Conservation (phyloP, 768 basidiomycete genomes). For the Panaeolus papilionaceus region DNA sequence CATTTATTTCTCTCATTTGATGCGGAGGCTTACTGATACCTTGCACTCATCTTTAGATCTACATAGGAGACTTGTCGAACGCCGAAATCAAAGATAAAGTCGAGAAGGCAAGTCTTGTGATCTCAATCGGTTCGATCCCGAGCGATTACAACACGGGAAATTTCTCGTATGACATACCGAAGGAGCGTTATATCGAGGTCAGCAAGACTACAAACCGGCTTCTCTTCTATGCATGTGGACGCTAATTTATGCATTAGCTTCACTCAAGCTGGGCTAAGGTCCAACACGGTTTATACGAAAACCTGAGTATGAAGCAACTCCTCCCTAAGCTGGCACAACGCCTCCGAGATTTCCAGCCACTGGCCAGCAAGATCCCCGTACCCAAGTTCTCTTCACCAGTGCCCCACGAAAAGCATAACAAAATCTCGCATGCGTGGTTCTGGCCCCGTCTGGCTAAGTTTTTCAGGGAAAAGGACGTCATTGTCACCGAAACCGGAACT, state of each 20-base stretch:
- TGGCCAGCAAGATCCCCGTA: slow-evolving; percentile 48
- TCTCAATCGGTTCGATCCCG: slow-evolving; percentile 71
- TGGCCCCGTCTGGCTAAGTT: slow-evolving; percentile 80
- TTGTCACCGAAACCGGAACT: slow-evolving; percentile 86
- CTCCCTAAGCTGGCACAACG: slow-evolving; percentile 68
- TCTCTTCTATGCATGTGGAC: neutral
- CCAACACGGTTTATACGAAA: slow-evolving; percentile 62
- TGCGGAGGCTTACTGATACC: neutral
- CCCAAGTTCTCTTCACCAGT: slow-evolving; percentile 45
- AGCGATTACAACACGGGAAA: slow-evolving; percentile 88
- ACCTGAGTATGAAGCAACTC: slow-evolving; percentile 74
- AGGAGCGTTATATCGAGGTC: slow-evolving; percentile 64
- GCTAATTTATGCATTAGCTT: slow-evolving; percentile 45
- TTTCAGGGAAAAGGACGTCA: slow-evolving; percentile 72
- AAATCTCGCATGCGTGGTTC: slow-evolving; percentile 77
- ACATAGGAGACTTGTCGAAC: slow-evolving; percentile 70
- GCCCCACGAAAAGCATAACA: slow-evolving; percentile 51
- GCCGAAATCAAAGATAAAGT: slow-evolving; percentile 70
- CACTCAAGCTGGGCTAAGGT: slow-evolving; percentile 75
- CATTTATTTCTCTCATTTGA: neutral
- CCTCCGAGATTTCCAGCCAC: slow-evolving; percentile 44
- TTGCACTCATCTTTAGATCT: slow-evolving; percentile 52
- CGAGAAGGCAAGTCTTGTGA: slow-evolving; percentile 71
- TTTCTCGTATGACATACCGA: slow-evolving; percentile 74
- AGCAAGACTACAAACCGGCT: neutral